Evolutionary conservation across 2,329 filamentous ascomycete genomes (phyloP).

Genomic region (Aspergillus phoenicis): DNA sequence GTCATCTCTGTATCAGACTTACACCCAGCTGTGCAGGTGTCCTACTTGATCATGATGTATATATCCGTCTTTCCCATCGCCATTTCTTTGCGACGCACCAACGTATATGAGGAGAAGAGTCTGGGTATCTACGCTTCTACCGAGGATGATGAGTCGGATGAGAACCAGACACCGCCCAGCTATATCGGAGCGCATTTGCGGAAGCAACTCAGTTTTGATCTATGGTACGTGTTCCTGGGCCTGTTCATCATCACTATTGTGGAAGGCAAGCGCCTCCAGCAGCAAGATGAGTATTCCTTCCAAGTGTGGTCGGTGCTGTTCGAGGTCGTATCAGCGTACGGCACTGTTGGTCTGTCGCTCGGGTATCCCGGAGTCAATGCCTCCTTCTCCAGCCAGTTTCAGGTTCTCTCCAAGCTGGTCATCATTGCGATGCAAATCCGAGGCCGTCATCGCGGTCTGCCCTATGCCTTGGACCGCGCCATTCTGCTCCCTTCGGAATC

Average conservation of each 20-base stretch:
- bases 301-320: slow-evolving; percentile 73
- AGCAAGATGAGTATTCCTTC: slow-evolving; percentile 60
- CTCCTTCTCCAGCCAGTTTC: slow-evolving; percentile 82
- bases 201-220: slow-evolving; percentile 89
- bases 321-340: slow-evolving; percentile 87
- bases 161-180: slow-evolving; percentile 65
- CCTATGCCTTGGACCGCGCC: slow-evolving; percentile 69
- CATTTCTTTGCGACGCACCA: slow-evolving; percentile 88
- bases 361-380: slow-evolving; percentile 77
- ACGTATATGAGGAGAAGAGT: slow-evolving; percentile 85
- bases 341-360: slow-evolving; percentile 87
- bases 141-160: slow-evolving; percentile 54
- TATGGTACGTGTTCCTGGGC: slow-evolving; percentile 95
- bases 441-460: slow-evolving; percentile 65
- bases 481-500: slow-evolving; percentile 68
- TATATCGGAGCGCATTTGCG: slow-evolving; percentile 92
- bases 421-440: slow-evolving; percentile 69
- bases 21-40: slow-evolving; percentile 90
- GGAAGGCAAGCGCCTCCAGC: slow-evolving; percentile 73
- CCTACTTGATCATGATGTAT: slow-evolving; percentile 99
- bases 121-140: slow-evolving; percentile 71
- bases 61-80: slow-evolving; percentile 96
- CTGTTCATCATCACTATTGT: slow-evolving; percentile 90
- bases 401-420: slow-evolving; percentile 66
- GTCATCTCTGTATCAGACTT: slow-evolving; percentile 74